Conservation (phyloP, 2,329 filamentous ascomycete genomes). For the Cladophialophora carrionii region DNA sequence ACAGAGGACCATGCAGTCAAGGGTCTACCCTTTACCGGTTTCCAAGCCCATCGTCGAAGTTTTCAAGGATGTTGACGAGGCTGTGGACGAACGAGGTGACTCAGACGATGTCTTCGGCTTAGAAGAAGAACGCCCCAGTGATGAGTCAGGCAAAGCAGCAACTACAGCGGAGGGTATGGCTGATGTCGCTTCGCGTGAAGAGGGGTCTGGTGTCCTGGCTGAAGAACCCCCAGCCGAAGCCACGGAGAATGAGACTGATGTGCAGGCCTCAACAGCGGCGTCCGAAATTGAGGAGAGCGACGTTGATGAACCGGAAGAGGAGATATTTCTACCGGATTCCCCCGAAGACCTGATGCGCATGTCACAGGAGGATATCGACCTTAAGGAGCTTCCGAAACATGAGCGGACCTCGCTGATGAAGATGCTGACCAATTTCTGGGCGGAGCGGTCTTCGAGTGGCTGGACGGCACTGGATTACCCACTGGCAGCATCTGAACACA, state of each 20-base stretch:
- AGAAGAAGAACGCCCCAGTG: conserved; percentile 38
- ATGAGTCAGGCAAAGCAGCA: conserved; percentile 33
- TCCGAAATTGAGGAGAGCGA: conserved; percentile 69
- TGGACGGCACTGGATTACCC: conserved; percentile 94
- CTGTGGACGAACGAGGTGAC: conserved; percentile 77
- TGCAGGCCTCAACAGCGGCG: conserved; percentile 55
- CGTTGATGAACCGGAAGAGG: conserved; percentile 71
- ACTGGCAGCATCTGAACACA: conserved; percentile 82
- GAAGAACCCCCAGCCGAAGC: conserved; percentile 46
- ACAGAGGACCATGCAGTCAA: conserved; percentile 72
- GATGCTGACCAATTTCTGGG: conserved; percentile 97
- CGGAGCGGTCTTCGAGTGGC: conserved; percentile 91
- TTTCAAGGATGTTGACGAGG: conserved; percentile 90
- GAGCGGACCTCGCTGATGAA: conserved; percentile 93
- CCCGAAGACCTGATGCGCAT: conserved; percentile 56
- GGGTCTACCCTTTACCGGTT: conserved; percentile 84
- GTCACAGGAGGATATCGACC: conserved; percentile 59
- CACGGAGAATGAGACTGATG: conserved; percentile 50
- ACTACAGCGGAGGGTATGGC: conserved; percentile 39
- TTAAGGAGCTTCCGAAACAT: conserved; percentile 82
- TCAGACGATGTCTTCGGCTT: conserved; percentile 60
- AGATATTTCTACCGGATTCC: conserved; percentile 62
- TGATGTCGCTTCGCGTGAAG: conserved; percentile 44
- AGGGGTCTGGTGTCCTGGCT: conserved; percentile 39
- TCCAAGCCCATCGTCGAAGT: conserved; percentile 97